Percentiles rank a stretch among this genome's conserved stretches.
These are phyloP conservation scores for Bipolaris gigantea DNA, from an alignment of 2,329 filamentous ascomycete species.

Conservation along the genomic window DNA sequence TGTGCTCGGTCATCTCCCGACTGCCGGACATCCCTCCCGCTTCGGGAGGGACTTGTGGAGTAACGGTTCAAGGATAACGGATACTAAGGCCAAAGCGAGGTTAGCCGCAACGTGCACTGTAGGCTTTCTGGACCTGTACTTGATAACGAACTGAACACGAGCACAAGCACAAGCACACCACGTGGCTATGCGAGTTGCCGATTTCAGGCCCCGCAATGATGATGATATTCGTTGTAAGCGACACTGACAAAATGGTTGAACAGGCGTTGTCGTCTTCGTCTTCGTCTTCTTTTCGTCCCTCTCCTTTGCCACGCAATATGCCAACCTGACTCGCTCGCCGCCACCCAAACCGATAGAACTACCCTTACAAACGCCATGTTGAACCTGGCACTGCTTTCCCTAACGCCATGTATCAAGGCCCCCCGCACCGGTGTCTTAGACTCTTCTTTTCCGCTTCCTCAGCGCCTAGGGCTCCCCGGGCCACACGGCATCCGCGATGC, in stretches of 20 bases:
- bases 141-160: not conserved
- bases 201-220: not conserved
- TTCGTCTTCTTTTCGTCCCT: no score
- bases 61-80: constrained; percentile 7
- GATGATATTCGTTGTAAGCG: not conserved
- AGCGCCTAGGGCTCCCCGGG: constrained; percentile 51
- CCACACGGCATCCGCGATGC: constrained; percentile 76
- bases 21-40: constrained; percentile 11
- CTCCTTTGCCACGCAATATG: not conserved
- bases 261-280: not conserved
- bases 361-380: constrained; percentile 27
- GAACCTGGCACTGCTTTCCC: constrained; percentile 23
- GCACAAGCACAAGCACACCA: not conserved
- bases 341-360: constrained; percentile 1
- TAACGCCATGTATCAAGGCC: not conserved
- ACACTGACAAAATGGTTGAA: not conserved
- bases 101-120: constrained; percentile 8
- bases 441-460: not conserved
- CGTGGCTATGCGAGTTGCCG: constrained; percentile 7
- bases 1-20: constrained; percentile 5
- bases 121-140: constrained; percentile 1
- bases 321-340: constrained; percentile 4
- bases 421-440: not conserved
- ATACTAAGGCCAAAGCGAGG: not conserved
- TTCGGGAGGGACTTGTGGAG: constrained; percentile 11